Evolutionary conservation across 2,329 filamentous ascomycete genomes (phyloP).

Genomic region (Penicillium capsulatum): DNA sequence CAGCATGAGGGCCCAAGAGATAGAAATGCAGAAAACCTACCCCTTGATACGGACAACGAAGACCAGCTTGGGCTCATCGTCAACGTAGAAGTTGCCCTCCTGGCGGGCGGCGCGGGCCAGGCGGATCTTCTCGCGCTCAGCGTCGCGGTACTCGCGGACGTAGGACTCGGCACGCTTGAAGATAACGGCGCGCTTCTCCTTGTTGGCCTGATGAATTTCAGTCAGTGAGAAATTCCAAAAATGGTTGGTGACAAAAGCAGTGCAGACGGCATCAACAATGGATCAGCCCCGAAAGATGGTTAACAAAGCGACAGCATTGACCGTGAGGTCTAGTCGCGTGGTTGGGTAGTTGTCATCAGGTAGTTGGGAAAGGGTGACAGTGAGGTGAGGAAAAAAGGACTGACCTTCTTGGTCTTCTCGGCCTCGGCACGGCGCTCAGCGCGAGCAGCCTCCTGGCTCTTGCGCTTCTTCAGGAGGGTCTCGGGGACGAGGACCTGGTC

Average conservation of each 20-base stretch:
- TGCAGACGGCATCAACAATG: conserved; percentile 23
- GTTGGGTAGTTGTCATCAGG: conserved; percentile 81
- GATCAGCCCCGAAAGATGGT: conserved; percentile 70
- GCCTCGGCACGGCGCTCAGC: conserved; percentile 76
- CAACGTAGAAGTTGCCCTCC: conserved; percentile 89
- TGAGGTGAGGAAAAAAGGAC: conserved; percentile 39
- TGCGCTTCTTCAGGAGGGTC: conserved; percentile 99
- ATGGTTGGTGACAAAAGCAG: conserved; percentile 9
- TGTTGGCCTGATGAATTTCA: conserved; percentile 67
- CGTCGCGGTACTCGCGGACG: conserved; percentile 98
- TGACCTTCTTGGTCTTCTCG: conserved; percentile 86
- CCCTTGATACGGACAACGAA: conserved; percentile 99
- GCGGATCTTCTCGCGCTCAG: conserved; percentile 97
- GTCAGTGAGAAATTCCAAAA: conserved; percentile 26
- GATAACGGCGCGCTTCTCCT: conserved; percentile 97
- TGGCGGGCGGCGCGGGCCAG: conserved; percentile 84
- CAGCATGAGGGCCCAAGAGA: conserved; percentile 2
- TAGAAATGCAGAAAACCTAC: too few species aligned
- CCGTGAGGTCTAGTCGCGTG: conserved; percentile 83
- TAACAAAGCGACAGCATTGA: conserved; percentile 86
- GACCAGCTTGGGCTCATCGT: conserved; percentile 91
- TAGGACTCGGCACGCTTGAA: conserved; percentile 99
- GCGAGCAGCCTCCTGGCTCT: conserved; percentile 98
- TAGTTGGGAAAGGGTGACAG: conserved; percentile 27
- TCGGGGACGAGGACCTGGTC: conserved; percentile 97